Evolutionary conservation across 148 eudicot genomes (phyloP).

Genomic region (Tetragonia tetragonoides): DNA sequence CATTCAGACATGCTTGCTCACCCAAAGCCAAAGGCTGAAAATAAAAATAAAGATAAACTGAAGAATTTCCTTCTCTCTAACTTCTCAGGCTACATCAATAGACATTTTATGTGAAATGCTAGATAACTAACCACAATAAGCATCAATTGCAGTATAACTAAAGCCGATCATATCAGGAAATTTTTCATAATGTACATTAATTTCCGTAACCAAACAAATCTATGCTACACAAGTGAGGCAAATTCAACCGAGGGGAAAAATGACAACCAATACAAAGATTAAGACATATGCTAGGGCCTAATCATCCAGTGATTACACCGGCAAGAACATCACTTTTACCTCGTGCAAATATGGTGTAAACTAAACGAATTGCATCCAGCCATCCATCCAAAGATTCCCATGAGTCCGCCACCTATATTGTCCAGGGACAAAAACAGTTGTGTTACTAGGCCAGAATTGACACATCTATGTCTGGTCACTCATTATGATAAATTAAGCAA

Average conservation of each 20-base stretch:
- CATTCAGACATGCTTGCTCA: no score
- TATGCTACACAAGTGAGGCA: conserved; percentile 17
- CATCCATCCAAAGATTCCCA: conserved; percentile 90
- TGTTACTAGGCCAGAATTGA: neutral
- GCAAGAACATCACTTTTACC: conserved; percentile 94
- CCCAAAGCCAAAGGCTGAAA: no score
- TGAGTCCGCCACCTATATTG: conserved; percentile 73
- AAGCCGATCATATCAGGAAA: conserved; percentile 8
- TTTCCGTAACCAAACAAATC: conserved; percentile 7
- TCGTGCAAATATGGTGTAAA: conserved; percentile 86
- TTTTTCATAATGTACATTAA: conserved; percentile 20
- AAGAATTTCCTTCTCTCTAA: no score
- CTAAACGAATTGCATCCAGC: conserved; percentile 92
- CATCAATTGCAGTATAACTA: neutral
- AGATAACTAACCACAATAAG: conserved; percentile 7
- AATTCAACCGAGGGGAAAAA: conserved; percentile 19
- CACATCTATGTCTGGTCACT: neutral
- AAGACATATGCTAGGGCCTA: conserved; percentile 12
- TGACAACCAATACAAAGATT: conserved; percentile 10
- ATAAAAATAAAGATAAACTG: no score
- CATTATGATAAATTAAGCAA: neutral
- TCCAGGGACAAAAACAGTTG: neutral
- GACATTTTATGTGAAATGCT: neutral
- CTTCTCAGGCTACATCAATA: no score
- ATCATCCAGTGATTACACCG: conserved; percentile 64